Evolutionary conservation across 2,329 filamentous ascomycete species (phyloP), one percentile per base, ranked within the genome.

Genomic region (Xylaria multiplex): DNA sequence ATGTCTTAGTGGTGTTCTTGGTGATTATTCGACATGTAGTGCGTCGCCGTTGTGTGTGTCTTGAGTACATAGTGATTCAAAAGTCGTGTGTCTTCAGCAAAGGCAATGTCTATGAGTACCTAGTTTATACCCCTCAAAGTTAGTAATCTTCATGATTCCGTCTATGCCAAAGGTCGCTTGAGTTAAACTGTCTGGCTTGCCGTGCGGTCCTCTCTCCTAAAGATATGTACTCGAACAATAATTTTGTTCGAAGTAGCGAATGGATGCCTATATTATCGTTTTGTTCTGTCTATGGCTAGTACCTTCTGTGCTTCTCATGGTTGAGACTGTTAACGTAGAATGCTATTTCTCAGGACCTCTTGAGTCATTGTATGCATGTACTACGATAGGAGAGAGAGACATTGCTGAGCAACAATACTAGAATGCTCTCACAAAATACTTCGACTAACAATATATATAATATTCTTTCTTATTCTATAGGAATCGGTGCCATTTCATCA

Each of bases 181-280:
- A 13, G 22, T 48, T 3, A 37, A 27, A 46, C 24, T 48, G 27
- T 48, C 9, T 16, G 5, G 1, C 27, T 3, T 52, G 11, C 13
- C 19, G 14, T 30, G 37, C 11, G n/a, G n/a, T 7, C 14, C 52
- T 50, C 43, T 43, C 16, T 24, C 32, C 45, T 14, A 37, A n/a
- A 27, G 30, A 7, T 24, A 53, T 50, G 52, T n/a, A 27, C 22
- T 14, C 14, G 6, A 42, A 55, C 19, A 58, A 35, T 37, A 61
- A 2, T 55, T 13, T 48, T 53, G 9, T 13, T 48, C 46, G 9
- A 35, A 37, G 6, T 13, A 30, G 5, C 6, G 6, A 35, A 19
- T 19, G 35, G 35, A 19, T 16, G 14, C 8, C 50, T 56, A 35
- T 48, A 5, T n/a, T 32, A 19, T 55, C 32, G 8, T n/a, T 42